phyloP scores from a whole-genome alignment of 1,284 basidiomycete genomes.

The Cryptococcus depauperatus region DNA sequence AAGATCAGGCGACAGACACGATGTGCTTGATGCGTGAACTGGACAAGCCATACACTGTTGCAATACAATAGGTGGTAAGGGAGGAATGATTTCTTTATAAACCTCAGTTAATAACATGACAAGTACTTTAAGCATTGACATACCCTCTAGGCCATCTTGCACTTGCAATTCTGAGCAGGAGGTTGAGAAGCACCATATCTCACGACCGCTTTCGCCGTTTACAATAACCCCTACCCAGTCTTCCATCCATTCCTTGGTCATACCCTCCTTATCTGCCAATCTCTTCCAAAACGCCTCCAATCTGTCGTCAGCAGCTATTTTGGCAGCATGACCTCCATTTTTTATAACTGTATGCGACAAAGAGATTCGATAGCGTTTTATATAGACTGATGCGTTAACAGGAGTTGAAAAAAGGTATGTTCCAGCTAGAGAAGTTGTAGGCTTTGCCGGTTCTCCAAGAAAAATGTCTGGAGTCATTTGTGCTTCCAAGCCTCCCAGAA shows the following conservation, averaged over 20 bases:
- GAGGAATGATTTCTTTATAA: slow-evolving; percentile 3
- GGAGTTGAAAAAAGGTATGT: too few species aligned
- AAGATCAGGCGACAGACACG: slow-evolving; percentile 8
- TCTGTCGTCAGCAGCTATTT: too few species aligned
- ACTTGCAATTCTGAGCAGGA: background rate
- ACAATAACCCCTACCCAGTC: background rate
- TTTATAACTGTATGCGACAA: too few species aligned
- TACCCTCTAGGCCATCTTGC: background rate
- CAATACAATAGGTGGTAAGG: slow-evolving; percentile 5
- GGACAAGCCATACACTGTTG: slow-evolving; percentile 11
- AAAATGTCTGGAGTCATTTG: too few species aligned
- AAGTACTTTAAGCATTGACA: too few species aligned
- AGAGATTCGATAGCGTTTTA: too few species aligned
- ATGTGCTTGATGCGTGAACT: slow-evolving; percentile 10
- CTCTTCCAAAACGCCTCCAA: background rate
- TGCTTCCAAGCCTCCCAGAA: too few species aligned
- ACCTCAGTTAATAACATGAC: background rate
- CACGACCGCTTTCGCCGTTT: background rate
- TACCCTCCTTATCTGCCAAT: background rate
- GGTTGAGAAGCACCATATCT: background rate
- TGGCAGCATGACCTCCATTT: background rate
- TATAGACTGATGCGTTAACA: too few species aligned
- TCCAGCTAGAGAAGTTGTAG: too few species aligned
- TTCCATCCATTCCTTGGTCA: background rate
- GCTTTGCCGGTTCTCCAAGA: too few species aligned